These are phyloP conservation scores for Ceratobasidium sp. DNA, from an alignment of 1,284 basidiomycete species.

Conservation along the genomic window DNA sequence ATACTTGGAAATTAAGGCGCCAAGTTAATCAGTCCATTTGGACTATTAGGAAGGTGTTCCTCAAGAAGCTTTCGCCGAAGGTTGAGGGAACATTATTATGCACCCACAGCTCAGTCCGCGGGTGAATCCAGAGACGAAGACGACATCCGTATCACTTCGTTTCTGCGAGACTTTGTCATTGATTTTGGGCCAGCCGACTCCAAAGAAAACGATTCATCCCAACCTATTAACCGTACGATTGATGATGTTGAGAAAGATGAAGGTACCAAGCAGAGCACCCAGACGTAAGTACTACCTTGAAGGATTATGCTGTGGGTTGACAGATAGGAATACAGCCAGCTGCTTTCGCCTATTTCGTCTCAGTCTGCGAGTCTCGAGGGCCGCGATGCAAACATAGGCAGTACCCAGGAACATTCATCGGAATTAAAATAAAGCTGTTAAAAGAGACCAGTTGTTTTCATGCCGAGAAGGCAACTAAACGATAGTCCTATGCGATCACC, in stretches of 20 bases:
- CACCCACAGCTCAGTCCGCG: neutral
- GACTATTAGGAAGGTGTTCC: neutral
- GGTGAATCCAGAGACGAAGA: neutral
- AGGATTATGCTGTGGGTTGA: slow-evolving; percentile 5
- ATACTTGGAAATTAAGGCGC: neutral
- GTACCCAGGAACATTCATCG: neutral
- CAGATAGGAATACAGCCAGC: neutral
- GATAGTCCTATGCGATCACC: too few species aligned
- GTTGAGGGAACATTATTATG: slow-evolving; percentile 3
- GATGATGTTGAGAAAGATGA: neutral
- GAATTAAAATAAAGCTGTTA: neutral
- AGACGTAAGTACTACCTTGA: neutral
- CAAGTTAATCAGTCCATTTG: slow-evolving; percentile 28
- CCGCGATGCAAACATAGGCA: neutral
- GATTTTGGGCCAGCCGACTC: slow-evolving; percentile 24
- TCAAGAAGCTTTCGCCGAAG: slow-evolving; percentile 16
- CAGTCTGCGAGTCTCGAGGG: too few species aligned
- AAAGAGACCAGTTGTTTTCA: too few species aligned
- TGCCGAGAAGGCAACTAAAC: too few species aligned
- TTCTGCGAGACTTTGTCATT: slow-evolving; percentile 22
- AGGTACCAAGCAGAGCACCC: neutral
- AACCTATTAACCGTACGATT: neutral
- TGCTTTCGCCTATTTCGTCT: neutral
- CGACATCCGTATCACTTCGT: slow-evolving; percentile 7
- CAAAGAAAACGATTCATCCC: neutral